Evolutionary conservation across 2,329 filamentous ascomycete species (phyloP).

Genomic region (Penicillium sp.): DNA sequence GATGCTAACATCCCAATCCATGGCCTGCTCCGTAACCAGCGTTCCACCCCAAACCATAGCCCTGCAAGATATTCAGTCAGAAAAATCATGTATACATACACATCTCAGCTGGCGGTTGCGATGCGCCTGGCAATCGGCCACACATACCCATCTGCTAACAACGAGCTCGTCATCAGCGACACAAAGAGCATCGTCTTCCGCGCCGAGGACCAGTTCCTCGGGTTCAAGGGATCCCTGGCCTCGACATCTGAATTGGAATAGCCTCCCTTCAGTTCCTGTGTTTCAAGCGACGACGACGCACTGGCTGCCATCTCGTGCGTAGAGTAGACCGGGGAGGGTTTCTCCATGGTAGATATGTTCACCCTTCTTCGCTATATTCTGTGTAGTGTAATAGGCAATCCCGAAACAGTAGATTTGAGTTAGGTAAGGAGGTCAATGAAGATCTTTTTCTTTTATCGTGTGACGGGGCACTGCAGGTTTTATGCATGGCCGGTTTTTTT

Average conservation of each 20-base stretch:
- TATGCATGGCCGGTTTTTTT: conserved; percentile 14
- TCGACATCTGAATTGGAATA: neutral
- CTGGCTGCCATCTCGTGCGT: conserved; percentile 13
- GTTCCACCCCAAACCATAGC: conserved; percentile 46
- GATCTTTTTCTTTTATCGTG: neutral
- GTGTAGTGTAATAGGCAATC: neutral
- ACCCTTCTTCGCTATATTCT: neutral
- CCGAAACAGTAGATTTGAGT: neutral
- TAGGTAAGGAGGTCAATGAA: conserved; percentile 1
- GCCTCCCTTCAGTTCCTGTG: conserved; percentile 5
- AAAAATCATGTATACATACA: neutral
- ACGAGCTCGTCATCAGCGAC: conserved; percentile 37
- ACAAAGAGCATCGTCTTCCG: conserved; percentile 36
- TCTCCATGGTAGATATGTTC: conserved; percentile 14
- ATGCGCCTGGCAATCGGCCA: neutral
- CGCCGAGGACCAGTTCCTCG: conserved; percentile 31
- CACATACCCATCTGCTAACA: conserved; percentile 38
- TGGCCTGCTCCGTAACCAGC: conserved; percentile 39
- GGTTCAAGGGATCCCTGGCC: conserved; percentile 23
- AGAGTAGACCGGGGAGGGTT: conserved; percentile 2
- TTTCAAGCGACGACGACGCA: conserved; percentile 11
- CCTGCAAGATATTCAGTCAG: conserved; percentile 15
- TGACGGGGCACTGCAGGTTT: conserved; percentile 11
- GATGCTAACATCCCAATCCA: conserved; percentile 37
- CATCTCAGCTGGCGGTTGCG: neutral